Evolutionary conservation across 1,284 basidiomycete species (phyloP), one percentile per base, ranked within the genome.

Genomic region (Somion occarium): DNA sequence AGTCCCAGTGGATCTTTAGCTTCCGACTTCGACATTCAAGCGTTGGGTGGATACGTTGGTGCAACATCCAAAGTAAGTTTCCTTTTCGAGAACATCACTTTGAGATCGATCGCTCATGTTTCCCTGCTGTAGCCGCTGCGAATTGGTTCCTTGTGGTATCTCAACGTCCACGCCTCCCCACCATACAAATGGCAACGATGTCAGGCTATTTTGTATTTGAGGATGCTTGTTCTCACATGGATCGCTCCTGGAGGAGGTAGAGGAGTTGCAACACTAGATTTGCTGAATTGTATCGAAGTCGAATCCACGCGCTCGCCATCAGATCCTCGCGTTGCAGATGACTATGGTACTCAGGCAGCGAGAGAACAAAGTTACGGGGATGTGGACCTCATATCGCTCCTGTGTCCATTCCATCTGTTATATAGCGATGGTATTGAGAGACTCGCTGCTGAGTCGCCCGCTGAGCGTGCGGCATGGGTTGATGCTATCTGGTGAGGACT

Each of bases 341-440:
- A 95, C 64, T 83, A 94, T 2, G 91, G 92, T 0, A 90, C 88
- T 3, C 73, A 86, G 22, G 89, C 91, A 4, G 92, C 91, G 2
- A 74, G 74, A 48, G 65, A 76, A 53, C 88, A 84, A 60, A 74
- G 73, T 15, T 64, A 80, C 52, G 73, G 73, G 38, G 67, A 68
- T 11, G 72, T 71, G 38, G 64, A 64, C 1, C 59, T 80, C 49
- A 75, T 86, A 65, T 85, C 91, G 56, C 76, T 81, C 50, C 65
- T 95, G 5, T 91, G 90, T 50, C 92, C 92, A 0, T 94, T 95
- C 70, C 90, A 93, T 62, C 77, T 95, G 70, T 63, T 92, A 30
- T 95, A 95, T 62, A 78, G 79, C 18, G 93, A 95, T 64, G 92
- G 92, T 2, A 83, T 91, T 1, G 93, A 95, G 65, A 71, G 91